Base-by-base conservation (phyloP, 75 land plant genomes). In the Sequoiadendron giganteum region DNA sequence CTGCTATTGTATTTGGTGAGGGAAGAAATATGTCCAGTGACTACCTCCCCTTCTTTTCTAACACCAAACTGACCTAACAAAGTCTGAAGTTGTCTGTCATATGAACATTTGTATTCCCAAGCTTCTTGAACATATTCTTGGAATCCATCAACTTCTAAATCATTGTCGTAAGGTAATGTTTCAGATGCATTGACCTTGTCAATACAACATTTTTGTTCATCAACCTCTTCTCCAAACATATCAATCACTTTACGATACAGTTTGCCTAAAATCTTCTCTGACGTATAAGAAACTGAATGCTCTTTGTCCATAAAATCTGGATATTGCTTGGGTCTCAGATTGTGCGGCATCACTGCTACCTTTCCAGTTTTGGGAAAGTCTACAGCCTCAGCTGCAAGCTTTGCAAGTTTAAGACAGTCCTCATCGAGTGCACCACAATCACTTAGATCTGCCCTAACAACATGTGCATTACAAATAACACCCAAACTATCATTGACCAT, bases 331-430 rank as follows among this genome's bases (percentile, higher is more conserved):
- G 95, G 94, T 87, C 88, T 95, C 34, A 98, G 90, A 73, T 87
- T 36, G 13, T 49, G 52, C 0, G 98, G 99, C 97, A 96, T 93
- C 16, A 86, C 90, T 43, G 95, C 99, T 30, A 92, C 36, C 75
- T 89, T 93, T n/a, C 99, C 99, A 16, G 99, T 98, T 82, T 98
- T 98, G 10, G 99, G 99, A 85, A 91, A 95, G 86, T 98, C 99
- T 25, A 98, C 99, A 13, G 99, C 99, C 25, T 88, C 89, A 6
- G 99, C 96, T 36, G 97, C 98, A 55, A 95, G 91, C 88, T 97
- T 88, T 32, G 99, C 99, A 28, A 75, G 77, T 34, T 75, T 75
- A 75, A 75, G 77, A 34, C 77, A 75, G 39, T 75, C 38, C 34
- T 75, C 93, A 86, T 98, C 97, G 78, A 91, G 54, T 1, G 99